Base-by-base conservation (phyloP, 1,284 basidiomycete species). In the Cutaneotrichosporon arboriforme region DNA sequence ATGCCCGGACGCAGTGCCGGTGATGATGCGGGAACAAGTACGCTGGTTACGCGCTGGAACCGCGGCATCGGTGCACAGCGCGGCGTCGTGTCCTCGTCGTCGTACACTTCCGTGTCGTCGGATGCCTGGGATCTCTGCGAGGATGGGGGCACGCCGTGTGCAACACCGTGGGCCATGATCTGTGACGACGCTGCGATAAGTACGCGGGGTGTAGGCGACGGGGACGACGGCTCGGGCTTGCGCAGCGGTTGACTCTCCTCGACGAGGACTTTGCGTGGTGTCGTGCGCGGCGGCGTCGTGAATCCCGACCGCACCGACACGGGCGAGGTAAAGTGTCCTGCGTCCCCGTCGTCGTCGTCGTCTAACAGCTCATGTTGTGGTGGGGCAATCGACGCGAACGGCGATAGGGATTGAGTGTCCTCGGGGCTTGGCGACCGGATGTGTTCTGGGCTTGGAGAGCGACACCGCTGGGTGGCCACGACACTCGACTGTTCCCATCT, bases 1-100 rank as follows among this genome's bases (percentile, higher is more conserved):
- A 31, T 10, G 5, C 10, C 26, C 2, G 4, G 46, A 33, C 26
- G 47, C 14, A 20, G 34, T 23, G 17, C 31, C 12, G 62, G 56
- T 4, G 61, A 63, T 8, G 63, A 62, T 2, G 51, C 51, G 4
- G 63, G 59, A 9, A 63, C 58, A 17, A 65, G 58, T 1, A 63
- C 43, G 21, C 42, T 40, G 31, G 39, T 35, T n/a, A 35, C 18
- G n/a, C 14, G n/a, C 12, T 20, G 47, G 18, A 41, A 36, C 3
- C n/a, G 41, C 12, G 14, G 13, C 4, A 8, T 5, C n/a, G 26
- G 5, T 10, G 47, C 3, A 31, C 33, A 13, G 17, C 26, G 20
- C 20, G 35, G 20, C 43, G 26, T 17, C 10, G 10, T 13, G 26
- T 40, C 34, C 36, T 49, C 36, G 26, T 34, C 33, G 41, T 33